Percentiles rank a stretch among this genome's conserved stretches.
Evolutionary conservation across 345 rosid species (phyloP).

Genomic region (Murraya paniculata): DNA sequence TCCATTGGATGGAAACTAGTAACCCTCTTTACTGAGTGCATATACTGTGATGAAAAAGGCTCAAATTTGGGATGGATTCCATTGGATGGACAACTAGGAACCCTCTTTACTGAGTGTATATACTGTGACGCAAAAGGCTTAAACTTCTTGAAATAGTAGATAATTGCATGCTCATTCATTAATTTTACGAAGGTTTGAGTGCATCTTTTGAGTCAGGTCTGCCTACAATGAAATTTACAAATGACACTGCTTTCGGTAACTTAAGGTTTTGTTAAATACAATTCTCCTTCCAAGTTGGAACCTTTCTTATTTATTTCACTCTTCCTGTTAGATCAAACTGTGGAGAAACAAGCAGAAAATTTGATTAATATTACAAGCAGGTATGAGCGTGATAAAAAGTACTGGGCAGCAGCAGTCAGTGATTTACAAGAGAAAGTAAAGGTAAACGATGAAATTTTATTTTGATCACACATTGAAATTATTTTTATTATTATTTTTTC

Average conservation of each 20-base stretch:
- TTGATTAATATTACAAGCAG: constrained; percentile 50
- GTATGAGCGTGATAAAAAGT: constrained; percentile 56
- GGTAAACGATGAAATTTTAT: constrained; percentile 35
- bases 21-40: neutral
- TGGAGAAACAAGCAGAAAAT: constrained; percentile 62
- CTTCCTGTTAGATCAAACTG: constrained; percentile 54
- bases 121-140: neutral
- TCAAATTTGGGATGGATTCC: neutral
- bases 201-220: neutral
- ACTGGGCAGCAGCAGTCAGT: constrained; percentile 51
- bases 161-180: neutral
- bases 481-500: neutral
- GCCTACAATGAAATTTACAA: neutral
- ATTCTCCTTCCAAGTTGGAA: neutral
- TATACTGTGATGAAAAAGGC: neutral
- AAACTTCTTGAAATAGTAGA: neutral
- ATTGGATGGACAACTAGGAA: neutral
- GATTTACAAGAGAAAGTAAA: constrained; percentile 59
- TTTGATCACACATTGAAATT: neutral
- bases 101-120: neutral
- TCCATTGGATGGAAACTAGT: neutral
- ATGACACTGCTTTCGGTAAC: neutral
- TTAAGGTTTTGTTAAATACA: neutral
- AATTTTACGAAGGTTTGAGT: neutral
- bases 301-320: neutral